These are phyloP conservation scores for Dichotomopilus funicola DNA, from an alignment of 2,329 filamentous ascomycete genomes.

Conservation along the genomic window DNA sequence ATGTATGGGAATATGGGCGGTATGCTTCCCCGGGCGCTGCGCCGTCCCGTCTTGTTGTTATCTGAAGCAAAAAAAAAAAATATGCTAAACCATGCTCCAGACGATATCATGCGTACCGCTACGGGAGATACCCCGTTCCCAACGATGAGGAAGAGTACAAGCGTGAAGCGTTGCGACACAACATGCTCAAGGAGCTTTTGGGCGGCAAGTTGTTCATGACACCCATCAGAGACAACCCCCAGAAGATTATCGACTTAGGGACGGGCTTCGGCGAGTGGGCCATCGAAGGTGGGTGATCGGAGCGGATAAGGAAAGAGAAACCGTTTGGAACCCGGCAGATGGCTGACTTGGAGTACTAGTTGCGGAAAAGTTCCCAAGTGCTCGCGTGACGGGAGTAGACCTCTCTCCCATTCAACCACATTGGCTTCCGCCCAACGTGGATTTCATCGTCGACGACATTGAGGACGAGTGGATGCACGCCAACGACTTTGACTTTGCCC, in stretches of 20 bases:
- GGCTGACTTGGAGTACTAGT: constrained; percentile 27
- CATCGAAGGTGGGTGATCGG: constrained; percentile 37
- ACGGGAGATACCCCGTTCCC: constrained; percentile 44
- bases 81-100: constrained; percentile 25
- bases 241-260: constrained; percentile 45
- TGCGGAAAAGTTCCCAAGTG: constrained; percentile 39
- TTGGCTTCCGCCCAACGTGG: constrained; percentile 49
- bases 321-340: background rate
- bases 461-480: constrained; percentile 50
- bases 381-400: constrained; percentile 42
- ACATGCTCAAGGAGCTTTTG: constrained; percentile 42
- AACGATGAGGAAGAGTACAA: constrained; percentile 47
- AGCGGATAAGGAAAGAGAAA: background rate
- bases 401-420: constrained; percentile 34
- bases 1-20: constrained; percentile 28
- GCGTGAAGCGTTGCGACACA: constrained; percentile 44
- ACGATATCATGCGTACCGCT: constrained; percentile 43
- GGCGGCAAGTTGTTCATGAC: constrained; percentile 37
- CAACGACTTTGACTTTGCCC: constrained; percentile 53
- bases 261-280: constrained; percentile 52
- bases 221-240: constrained; percentile 39
- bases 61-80: background rate
- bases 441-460: constrained; percentile 52
- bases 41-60: background rate
- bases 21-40: background rate